These are phyloP conservation scores for Globisporangium middletonii DNA, from an alignment of 352 stramenopile genomes.

Conservation along the genomic window DNA sequence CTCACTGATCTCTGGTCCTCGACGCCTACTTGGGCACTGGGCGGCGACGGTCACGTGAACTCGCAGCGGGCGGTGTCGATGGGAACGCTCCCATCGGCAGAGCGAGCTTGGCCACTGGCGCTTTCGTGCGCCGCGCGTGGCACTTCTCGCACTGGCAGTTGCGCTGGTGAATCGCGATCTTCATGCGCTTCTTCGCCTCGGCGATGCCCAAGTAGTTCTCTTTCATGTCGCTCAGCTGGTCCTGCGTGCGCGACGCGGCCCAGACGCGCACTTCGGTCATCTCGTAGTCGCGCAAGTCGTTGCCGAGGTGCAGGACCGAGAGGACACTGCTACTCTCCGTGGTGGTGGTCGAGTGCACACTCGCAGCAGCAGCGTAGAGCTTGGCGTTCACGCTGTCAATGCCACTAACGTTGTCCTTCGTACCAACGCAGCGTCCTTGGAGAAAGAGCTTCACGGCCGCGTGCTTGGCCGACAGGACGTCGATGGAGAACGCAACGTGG, in stretches of 20 bases:
- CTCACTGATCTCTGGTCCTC: too few relatives aligned
- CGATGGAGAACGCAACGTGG: conserved; percentile 65
- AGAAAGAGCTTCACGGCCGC: conserved; percentile 56
- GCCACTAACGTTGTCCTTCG: conserved; percentile 27
- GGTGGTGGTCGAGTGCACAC: neutral
- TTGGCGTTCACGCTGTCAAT: conserved; percentile 28
- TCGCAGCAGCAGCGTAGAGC: neutral
- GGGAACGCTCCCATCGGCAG: conserved; percentile 34
- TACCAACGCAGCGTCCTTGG: conserved; percentile 45
- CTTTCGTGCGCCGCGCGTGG: conserved; percentile 46
- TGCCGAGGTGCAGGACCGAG: conserved; percentile 46
- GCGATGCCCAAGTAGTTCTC: conserved; percentile 84
- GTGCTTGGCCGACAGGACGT: conserved; percentile 43
- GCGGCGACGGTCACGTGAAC: conserved; percentile 31
- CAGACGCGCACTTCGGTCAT: conserved; percentile 78
- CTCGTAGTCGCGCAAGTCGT: conserved; percentile 44
- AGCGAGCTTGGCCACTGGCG: conserved; percentile 15
- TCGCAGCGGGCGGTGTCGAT: conserved; percentile 29
- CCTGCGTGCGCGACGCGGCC: conserved; percentile 56
- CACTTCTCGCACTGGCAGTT: conserved; percentile 82
- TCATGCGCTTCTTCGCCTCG: conserved; percentile 77
- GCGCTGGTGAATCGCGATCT: conserved; percentile 79
- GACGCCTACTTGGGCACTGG: conserved; percentile 13
- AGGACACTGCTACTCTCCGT: neutral
- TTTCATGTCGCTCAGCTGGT: conserved; percentile 81